Evolutionary conservation across 345 rosid genomes (phyloP).

Genomic region (Orychophragmus violaceus): DNA sequence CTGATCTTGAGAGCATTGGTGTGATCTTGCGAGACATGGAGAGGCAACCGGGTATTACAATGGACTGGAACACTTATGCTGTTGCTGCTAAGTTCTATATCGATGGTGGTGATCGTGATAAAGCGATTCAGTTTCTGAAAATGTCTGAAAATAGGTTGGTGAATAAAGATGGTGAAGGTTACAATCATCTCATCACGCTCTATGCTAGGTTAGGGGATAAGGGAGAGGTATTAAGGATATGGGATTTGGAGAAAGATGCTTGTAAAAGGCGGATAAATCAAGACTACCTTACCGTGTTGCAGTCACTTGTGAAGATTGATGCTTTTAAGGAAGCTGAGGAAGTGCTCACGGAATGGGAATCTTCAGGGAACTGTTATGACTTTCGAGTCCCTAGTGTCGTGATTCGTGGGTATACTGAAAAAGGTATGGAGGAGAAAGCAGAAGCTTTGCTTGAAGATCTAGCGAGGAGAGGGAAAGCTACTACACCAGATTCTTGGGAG

Average conservation of each 20-base stretch:
- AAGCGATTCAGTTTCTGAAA: constrained; percentile 49
- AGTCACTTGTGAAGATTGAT: constrained; percentile 61
- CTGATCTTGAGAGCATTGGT: constrained; percentile 54
- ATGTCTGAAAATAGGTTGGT: constrained; percentile 56
- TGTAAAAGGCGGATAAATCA: constrained; percentile 62
- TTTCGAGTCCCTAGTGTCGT: constrained; percentile 46
- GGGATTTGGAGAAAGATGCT: constrained; percentile 56
- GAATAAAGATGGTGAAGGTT: constrained; percentile 65
- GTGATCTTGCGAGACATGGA: constrained; percentile 64
- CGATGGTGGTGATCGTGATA: constrained; percentile 40
- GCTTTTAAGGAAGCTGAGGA: constrained; percentile 65
- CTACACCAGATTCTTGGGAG: constrained; percentile 61
- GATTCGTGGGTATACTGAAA: constrained; percentile 38
- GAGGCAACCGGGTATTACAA: constrained; percentile 36
- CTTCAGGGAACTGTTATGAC: constrained; percentile 57
- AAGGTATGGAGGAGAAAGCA: constrained; percentile 48
- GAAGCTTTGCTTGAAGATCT: constrained; percentile 50
- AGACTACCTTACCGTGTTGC: constrained; percentile 55
- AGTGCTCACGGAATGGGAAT: constrained; percentile 60
- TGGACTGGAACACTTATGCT: constrained; percentile 89
- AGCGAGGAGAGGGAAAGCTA: constrained; percentile 41
- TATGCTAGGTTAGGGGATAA: constrained; percentile 59
- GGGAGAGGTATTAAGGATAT: constrained; percentile 59
- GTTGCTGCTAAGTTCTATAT: constrained; percentile 68
- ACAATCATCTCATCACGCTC: constrained; percentile 64